These are phyloP conservation scores for Debaryomyces prosopidis DNA, from an alignment of 805 yeast genomes.

Conservation along the genomic window DNA sequence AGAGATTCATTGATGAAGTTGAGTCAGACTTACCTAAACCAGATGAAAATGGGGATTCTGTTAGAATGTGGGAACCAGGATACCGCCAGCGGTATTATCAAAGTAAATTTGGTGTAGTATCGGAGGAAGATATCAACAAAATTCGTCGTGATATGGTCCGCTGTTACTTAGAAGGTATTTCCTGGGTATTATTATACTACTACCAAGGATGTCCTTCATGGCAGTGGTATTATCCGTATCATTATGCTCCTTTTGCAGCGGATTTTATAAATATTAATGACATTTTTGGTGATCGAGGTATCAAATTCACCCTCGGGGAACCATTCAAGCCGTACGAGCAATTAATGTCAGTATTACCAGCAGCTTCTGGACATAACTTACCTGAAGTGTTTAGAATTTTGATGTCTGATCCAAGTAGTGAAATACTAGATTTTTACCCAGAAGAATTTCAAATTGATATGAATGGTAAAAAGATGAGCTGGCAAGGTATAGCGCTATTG, in stretches of 20 bases:
- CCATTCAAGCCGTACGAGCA: slow-evolving; percentile 94
- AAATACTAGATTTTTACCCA: slow-evolving; percentile 89
- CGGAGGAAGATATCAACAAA: slow-evolving; percentile 53
- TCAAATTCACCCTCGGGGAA: slow-evolving; percentile 63
- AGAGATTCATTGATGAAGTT: slow-evolving; percentile 10
- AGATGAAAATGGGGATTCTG: slow-evolving; percentile 48
- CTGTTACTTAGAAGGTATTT: slow-evolving; percentile 87
- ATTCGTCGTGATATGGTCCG: slow-evolving; percentile 61
- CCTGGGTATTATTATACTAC: slow-evolving; percentile 94
- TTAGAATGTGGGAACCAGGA: slow-evolving; percentile 84
- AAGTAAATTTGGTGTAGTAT: slow-evolving; percentile 63
- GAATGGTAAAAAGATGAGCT: slow-evolving; percentile 92
- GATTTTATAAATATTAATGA: slow-evolving; percentile 66
- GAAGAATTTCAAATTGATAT: slow-evolving; percentile 85
- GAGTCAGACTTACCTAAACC: slow-evolving; percentile 28
- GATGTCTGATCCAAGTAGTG: slow-evolving; percentile 79
- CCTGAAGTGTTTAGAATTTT: slow-evolving; percentile 80
- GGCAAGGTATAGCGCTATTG: slow-evolving; percentile 91
- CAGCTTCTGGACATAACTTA: slow-evolving; percentile 83
- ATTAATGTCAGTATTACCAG: slow-evolving; percentile 92
- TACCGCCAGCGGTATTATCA: slow-evolving; percentile 79
- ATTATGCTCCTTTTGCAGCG: slow-evolving; percentile 95
- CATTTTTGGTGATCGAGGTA: slow-evolving; percentile 43
- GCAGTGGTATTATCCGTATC: slow-evolving; percentile 97
- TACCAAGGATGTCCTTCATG: slow-evolving; percentile 98